Base-by-base conservation (phyloP, 306 rosid species). In the Pterocarpus santalinus region DNA sequence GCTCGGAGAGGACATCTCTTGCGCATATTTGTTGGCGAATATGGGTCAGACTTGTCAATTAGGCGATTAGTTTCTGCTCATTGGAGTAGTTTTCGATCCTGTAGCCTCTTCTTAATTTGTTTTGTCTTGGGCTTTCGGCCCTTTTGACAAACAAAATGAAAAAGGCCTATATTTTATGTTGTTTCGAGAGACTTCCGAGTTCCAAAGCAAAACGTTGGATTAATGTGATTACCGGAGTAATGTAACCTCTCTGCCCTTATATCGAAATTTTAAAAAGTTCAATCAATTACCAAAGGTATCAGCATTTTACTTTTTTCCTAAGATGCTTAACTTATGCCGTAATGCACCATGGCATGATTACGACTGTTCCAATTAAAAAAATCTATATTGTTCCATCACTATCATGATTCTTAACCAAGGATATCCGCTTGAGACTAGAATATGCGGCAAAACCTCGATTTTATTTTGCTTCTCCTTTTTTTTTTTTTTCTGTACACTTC, bases 351-450 rank as follows among this genome's bases (percentile, higher is more conserved):
- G 7, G 2, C 7, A 33, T 62, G 72, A 78, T 43, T 33, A 22
- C 8, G 79, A 62, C 28, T 4, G 65, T 52, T 61, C 13, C 12
- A 17, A 5, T 53, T 58, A 14, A 2, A 68, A 30, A 57, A 52
- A 38, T 73, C 32, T 38, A 43, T 47, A 64, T 62, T 75, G 65
- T 82, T 69, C 79, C 41, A 41, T 78, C 75, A 68, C 16, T 55
- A 56, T 76, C 76, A 43, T 77, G 15, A 36, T 67, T 38, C 53
- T 35, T 55, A 75, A 49, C 65, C 57, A 64, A 64, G 82, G 49
- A 79, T 75, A 79, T 79, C 64, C 82, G 3, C 56, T 74, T 30
- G 10, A 69, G 22, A 51, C 61, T 51, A 75, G 82, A 82, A 86
- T 86, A 82, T 86, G 84, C 77, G 80, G 39, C 72, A 16, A 82